A percentile compares a stretch with the other conserved stretches of the same genome.
phyloP scores from a whole-genome alignment of 75 land plant genomes.

The Sequoia sempervirens region DNA sequence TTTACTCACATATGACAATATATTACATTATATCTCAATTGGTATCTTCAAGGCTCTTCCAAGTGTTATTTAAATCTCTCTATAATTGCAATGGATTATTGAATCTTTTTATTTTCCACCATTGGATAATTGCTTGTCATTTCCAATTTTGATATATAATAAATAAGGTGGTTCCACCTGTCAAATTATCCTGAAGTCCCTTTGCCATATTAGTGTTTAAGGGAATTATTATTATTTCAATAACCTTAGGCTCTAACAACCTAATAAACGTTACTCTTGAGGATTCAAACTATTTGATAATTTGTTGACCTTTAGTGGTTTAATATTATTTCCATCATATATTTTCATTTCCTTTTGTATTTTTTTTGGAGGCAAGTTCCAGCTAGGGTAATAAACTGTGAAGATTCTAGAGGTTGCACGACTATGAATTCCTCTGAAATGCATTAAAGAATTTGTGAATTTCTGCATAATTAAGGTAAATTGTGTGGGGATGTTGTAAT shows the following conservation, averaged over 20 bases:
- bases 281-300: not conserved
- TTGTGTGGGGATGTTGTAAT: not conserved
- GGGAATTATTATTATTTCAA: not conserved
- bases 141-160: not conserved
- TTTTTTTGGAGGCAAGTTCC: not conserved
- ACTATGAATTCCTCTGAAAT: not conserved
- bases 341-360: not conserved
- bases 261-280: not conserved
- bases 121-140: not conserved
- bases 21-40: not conserved
- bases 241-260: not conserved
- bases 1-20: not conserved
- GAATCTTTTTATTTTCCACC: not conserved
- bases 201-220: not conserved
- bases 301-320: not conserved
- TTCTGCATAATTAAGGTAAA: not conserved
- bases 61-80: not conserved
- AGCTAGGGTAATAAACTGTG: not conserved
- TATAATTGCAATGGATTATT: not conserved
- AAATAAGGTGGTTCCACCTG: not conserved
- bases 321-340: not conserved
- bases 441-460: not conserved
- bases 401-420: not conserved
- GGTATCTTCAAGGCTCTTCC: not conserved
- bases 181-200: not conserved